Conservation (phyloP, 164 flowering plant species). For the Chimonanthus praecox region DNA sequence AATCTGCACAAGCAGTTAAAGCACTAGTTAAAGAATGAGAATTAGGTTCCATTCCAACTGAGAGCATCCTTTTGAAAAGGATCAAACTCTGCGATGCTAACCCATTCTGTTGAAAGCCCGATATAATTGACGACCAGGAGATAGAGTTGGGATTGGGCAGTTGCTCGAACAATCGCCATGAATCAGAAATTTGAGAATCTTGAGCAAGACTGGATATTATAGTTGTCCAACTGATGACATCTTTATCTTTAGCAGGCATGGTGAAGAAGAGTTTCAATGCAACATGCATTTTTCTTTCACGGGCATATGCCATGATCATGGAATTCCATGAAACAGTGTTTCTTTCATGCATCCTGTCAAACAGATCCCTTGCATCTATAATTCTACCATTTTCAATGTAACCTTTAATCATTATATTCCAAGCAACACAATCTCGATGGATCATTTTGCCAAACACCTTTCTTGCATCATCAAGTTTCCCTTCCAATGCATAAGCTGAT, state of each 20-base stretch:
- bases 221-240: slow-evolving; percentile 27
- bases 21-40: slow-evolving; percentile 27
- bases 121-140: slow-evolving; percentile 34
- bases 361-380: slow-evolving; percentile 21
- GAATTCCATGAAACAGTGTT: slow-evolving; percentile 26
- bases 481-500: slow-evolving; percentile 10
- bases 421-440: slow-evolving; percentile 19
- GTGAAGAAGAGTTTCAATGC: slow-evolving; percentile 25
- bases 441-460: slow-evolving; percentile 23
- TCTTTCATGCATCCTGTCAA: slow-evolving; percentile 22
- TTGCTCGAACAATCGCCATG: slow-evolving; percentile 21
- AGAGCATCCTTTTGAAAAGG: slow-evolving; percentile 26
- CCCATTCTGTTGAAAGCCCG: slow-evolving; percentile 32
- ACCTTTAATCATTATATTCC: slow-evolving; percentile 29
- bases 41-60: slow-evolving; percentile 21
- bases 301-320: slow-evolving; percentile 28
- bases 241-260: slow-evolving; percentile 20
- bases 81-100: slow-evolving; percentile 18
- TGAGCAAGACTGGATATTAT: slow-evolving; percentile 21
- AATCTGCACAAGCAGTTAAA: slow-evolving; percentile 29
- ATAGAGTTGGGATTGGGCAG: slow-evolving; percentile 25
- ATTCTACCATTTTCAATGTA: slow-evolving; percentile 23
- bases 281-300: slow-evolving; percentile 14
- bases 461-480: slow-evolving; percentile 21
- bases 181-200: slow-evolving; percentile 14